Conservation (phyloP, 345 rosid genomes). For the Brassica juncea region DNA sequence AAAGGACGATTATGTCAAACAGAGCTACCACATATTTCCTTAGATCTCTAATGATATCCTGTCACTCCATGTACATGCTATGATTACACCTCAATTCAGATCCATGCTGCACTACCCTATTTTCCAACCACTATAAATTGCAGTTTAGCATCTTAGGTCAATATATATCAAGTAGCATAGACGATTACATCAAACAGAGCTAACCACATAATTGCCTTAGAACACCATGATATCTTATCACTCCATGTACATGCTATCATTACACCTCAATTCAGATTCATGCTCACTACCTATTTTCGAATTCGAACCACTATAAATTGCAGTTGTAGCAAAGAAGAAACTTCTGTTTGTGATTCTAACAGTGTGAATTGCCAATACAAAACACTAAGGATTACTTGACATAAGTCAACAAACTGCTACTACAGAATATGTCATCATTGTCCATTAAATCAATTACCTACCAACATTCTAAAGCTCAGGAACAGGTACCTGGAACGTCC, state of each 20-base stretch:
- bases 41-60: neutral
- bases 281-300: neutral
- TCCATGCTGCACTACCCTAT: neutral
- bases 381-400: neutral
- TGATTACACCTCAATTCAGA: neutral
- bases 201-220: neutral
- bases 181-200: conserved; percentile 6
- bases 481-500: conserved; percentile 69
- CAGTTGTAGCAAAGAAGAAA: neutral
- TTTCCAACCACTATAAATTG: neutral
- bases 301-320: neutral
- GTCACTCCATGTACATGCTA: neutral
- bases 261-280: neutral
- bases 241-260: neutral
- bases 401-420: neutral
- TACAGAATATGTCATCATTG: neutral
- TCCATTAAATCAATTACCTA: neutral
- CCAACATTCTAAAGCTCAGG: neutral
- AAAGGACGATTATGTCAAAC: neutral
- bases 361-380: neutral
- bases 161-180: conserved; percentile 9
- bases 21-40: neutral
- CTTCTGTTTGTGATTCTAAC: neutral
- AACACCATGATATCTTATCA: neutral
- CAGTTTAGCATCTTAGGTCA: neutral